phyloP scores from a whole-genome alignment of 1,139 yeast genomes.

The Yamadazyma membranifaciens region DNA sequence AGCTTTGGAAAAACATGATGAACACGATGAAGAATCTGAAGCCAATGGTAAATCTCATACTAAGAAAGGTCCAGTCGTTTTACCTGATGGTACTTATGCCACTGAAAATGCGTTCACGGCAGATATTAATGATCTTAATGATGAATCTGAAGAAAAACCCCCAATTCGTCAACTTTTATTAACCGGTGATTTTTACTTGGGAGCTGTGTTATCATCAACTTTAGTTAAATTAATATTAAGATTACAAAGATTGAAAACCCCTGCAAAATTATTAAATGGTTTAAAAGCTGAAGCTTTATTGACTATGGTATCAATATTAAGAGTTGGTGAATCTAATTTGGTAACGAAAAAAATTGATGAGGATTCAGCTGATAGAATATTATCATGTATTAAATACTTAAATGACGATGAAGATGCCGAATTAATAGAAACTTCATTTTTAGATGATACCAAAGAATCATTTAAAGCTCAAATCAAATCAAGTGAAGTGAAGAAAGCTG shows the following conservation, averaged over 20 bases:
- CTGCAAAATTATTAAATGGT: slow-evolving; percentile 66
- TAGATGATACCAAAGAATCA: slow-evolving; percentile 86
- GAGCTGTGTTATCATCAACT: slow-evolving; percentile 84
- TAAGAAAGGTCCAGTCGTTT: slow-evolving; percentile 71
- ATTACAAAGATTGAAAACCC: slow-evolving; percentile 58
- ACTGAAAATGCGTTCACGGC: slow-evolving; percentile 84
- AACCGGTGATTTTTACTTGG: slow-evolving; percentile 88
- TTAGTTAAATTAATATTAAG: slow-evolving; percentile 85
- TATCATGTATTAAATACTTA: slow-evolving; percentile 76
- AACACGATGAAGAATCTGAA: slow-evolving; percentile 27
- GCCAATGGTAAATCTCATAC: slow-evolving; percentile 19
- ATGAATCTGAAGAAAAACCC: slow-evolving; percentile 48
- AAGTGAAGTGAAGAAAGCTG: slow-evolving; percentile 57
- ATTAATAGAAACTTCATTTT: slow-evolving; percentile 67
- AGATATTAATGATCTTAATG: slow-evolving; percentile 23
- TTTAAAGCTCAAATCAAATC: slow-evolving; percentile 62
- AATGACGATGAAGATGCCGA: slow-evolving; percentile 58
- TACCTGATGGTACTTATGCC: slow-evolving; percentile 98
- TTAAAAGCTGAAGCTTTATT: slow-evolving; percentile 93
- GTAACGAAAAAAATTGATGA: slow-evolving; percentile 84
- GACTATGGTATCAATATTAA: slow-evolving; percentile 84
- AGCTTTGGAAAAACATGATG: slow-evolving; percentile 33
- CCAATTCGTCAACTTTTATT: slow-evolving; percentile 81
- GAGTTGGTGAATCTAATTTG: slow-evolving; percentile 83
- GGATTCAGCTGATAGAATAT: slow-evolving; percentile 90